These are phyloP conservation scores for Talaromyces verruculosus DNA, from an alignment of 2,329 filamentous ascomycete species.

Conservation along the genomic window DNA sequence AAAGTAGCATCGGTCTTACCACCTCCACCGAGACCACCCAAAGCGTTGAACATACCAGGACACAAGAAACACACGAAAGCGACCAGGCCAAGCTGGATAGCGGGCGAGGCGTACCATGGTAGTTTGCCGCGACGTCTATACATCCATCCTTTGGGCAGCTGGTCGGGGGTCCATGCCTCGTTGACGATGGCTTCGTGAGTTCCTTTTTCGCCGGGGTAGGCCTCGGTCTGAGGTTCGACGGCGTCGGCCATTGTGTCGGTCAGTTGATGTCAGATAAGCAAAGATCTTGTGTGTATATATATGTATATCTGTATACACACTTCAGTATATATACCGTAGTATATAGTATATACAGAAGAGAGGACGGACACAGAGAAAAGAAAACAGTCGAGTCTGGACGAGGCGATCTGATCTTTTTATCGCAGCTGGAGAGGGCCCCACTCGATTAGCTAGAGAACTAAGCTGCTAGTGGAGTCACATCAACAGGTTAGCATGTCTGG, in stretches of 20 bases:
- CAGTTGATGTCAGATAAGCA: neutral
- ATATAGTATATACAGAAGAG: neutral
- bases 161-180: conserved; percentile 16
- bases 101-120: conserved; percentile 68
- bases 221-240: conserved; percentile 3
- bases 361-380: neutral
- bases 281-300: neutral
- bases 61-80: conserved; percentile 66
- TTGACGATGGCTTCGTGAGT: conserved; percentile 13
- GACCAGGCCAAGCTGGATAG: conserved; percentile 67
- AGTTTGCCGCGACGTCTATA: conserved; percentile 59
- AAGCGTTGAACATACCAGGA: conserved; percentile 66
- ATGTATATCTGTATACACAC: neutral
- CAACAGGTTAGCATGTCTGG: conserved; percentile 5
- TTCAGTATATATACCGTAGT: neutral
- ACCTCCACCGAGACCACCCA: conserved; percentile 60
- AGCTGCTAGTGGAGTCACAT: conserved; percentile 12
- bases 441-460: conserved; percentile 3
- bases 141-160: conserved; percentile 40
- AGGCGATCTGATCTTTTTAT: conserved; percentile 13
- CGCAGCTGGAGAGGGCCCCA: conserved; percentile 10
- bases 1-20: conserved; percentile 49
- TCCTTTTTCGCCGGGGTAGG: conserved; percentile 9
- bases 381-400: neutral
- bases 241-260: conserved; percentile 8